Evolutionary conservation across 768 basidiomycete species (phyloP), one percentile per base, ranked within the genome.

Genomic region (Suillus ampliporus): DNA sequence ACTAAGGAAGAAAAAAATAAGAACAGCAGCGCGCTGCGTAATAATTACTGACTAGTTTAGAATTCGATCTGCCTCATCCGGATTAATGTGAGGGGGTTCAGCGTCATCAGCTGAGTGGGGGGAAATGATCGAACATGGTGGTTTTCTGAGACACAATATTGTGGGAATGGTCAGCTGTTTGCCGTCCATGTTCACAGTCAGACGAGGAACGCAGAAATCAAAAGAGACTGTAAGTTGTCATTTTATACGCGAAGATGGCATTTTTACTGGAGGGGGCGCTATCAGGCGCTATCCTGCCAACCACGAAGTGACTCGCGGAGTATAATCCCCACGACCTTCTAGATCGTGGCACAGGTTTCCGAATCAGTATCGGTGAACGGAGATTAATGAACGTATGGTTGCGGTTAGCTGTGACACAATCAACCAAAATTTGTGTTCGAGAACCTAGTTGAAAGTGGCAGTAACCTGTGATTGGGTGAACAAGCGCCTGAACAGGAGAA

Each of bases 191-290:
- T n/a, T 51, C 7, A 19, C 19, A 34, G 31, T 51, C 50, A 51
- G 50, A 11, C 31, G n/a, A 51, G 31, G 50, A 51, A 31, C 7
- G n/a, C 13, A 34, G 3, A 34, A 51, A 51, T 7, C 9, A 21
- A 19, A 10, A 9, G 34, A 19, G 48, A 14, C 31, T 51, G 19
- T n/a, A 31, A 51, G 19, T 51, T 5, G 19, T 51, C 17, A 31
- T 19, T 51, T 51, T 51, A 34, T 51, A 51, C 17, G 28, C 50
- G 26, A 51, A 51, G 50, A 51, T 34, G 34, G 11, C 50, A n/a
- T 31, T 34, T 19, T 51, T 19, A 34, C 50, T 14, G 10, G 19
- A 34, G 31, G 31, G 19, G 31, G 19, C 7, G 26, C 47, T 15
- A 26, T 48, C 26, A 48, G 7, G 26, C 13, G 46, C 6, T 13